phyloP scores from a whole-genome alignment of 768 basidiomycete species.

The Suillus variegatus region DNA sequence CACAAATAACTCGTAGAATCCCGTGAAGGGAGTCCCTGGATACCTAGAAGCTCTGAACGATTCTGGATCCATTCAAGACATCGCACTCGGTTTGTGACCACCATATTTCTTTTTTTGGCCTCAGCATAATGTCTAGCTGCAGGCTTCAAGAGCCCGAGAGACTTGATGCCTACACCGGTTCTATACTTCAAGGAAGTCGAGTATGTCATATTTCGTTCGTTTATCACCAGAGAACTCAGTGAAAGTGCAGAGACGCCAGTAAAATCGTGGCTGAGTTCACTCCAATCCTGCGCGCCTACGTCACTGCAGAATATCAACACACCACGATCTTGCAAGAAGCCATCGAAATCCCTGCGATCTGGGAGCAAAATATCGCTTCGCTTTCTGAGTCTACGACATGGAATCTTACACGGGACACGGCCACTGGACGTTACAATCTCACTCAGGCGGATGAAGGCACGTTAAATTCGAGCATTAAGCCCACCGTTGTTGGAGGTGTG shows the following conservation, averaged over 20 bases:
- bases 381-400: slow-evolving; percentile 3
- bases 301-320: slow-evolving; percentile 2
- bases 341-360: not conserved
- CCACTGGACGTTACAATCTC: not conserved
- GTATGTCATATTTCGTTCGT: not conserved
- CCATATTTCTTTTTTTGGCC: not conserved
- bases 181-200: slow-evolving; percentile 5
- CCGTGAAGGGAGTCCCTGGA: not conserved
- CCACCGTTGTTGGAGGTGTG: not conserved
- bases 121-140: too few species aligned
- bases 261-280: not conserved
- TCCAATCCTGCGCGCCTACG: not conserved
- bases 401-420: slow-evolving; percentile 1
- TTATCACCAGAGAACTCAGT: not conserved
- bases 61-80: not conserved
- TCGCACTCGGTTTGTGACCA: not conserved
- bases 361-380: slow-evolving; percentile 1
- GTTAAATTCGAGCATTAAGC: not conserved
- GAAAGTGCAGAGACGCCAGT: not conserved
- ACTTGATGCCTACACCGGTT: not conserved
- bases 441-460: not conserved
- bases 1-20: not conserved
- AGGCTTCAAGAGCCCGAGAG: not conserved
- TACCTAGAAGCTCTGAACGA: not conserved
- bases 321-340: not conserved